A percentile compares a stretch with the other conserved stretches of the same genome.
phyloP scores from a whole-genome alignment of 1,284 basidiomycete genomes.

The Cystobasidium sp. region DNA sequence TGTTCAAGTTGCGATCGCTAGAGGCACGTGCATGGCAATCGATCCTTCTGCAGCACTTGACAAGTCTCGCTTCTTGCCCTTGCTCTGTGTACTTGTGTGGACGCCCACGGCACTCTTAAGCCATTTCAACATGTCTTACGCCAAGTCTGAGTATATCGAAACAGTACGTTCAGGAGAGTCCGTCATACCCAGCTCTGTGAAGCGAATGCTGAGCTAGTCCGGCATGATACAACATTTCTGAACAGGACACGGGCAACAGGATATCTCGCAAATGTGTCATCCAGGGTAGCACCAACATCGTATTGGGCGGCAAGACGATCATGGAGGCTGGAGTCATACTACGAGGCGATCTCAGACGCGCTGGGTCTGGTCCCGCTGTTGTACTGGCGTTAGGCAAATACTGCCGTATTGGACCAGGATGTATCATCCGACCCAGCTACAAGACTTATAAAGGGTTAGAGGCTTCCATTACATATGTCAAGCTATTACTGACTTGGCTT shows the following conservation, averaged over 20 bases:
- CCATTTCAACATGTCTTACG: slow-evolving; percentile 10
- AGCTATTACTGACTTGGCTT: not conserved
- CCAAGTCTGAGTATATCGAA: slow-evolving; percentile 40
- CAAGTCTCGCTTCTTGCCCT: not conserved
- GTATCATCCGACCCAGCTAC: slow-evolving; percentile 79
- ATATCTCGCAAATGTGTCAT: slow-evolving; percentile 93
- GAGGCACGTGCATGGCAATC: too few relatives aligned
- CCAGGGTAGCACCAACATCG: slow-evolving; percentile 92
- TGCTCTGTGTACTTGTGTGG: too few relatives aligned
- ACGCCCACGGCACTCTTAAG: too few relatives aligned
- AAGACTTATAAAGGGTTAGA: slow-evolving; percentile 77
- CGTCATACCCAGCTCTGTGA: not conserved
- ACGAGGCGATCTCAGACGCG: slow-evolving; percentile 73
- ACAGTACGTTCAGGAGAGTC: slow-evolving; percentile 13
- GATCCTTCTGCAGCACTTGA: not conserved
- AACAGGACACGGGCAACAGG: slow-evolving; percentile 77
- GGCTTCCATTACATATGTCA: not conserved
- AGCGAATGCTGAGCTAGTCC: not conserved
- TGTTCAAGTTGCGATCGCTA: too few relatives aligned
- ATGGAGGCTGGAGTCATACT: slow-evolving; percentile 87
- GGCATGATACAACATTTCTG: not conserved
- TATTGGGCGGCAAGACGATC: slow-evolving; percentile 95
- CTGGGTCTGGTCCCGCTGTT: slow-evolving; percentile 81
- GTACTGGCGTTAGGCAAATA: slow-evolving; percentile 91
- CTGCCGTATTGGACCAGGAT: slow-evolving; percentile 85